Conservation (phyloP, 192 early-diverging fungal species). For the Backusella tarrabulga region DNA sequence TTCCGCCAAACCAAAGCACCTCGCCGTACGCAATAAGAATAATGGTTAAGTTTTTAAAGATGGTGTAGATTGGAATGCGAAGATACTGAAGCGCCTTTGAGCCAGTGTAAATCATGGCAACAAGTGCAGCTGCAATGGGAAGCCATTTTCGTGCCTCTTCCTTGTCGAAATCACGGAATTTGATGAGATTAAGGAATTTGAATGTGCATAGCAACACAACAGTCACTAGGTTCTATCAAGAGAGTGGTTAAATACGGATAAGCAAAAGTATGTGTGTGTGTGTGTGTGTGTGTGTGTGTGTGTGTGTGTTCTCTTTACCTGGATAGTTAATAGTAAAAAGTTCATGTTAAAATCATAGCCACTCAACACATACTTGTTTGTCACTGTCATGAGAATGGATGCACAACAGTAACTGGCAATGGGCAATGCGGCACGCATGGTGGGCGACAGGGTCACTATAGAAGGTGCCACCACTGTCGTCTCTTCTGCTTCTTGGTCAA, state of each 20-base stretch:
- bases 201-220: constrained; percentile 55
- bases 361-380: constrained; percentile 84
- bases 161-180: constrained; percentile 63
- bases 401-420: constrained; percentile 86
- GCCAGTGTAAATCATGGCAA: constrained; percentile 96
- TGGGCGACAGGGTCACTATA: constrained; percentile 25
- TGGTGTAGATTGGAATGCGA: constrained; percentile 91
- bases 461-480: constrained; percentile 17
- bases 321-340: constrained; percentile 76
- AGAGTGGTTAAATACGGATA: constrained; percentile 8
- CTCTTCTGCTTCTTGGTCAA: constrained; percentile 8
- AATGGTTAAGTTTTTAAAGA: constrained; percentile 99
- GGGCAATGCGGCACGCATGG: constrained; percentile 53
- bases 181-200: constrained; percentile 53
- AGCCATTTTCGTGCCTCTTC: constrained; percentile 74
- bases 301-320: constrained; percentile 36
- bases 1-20: constrained; percentile 73
- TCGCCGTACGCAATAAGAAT: constrained; percentile 95
- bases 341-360: constrained; percentile 81
- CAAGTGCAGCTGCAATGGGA: constrained; percentile 78
- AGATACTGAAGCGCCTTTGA: constrained; percentile 91
- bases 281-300: not conserved
- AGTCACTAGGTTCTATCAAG: constrained; percentile 55
- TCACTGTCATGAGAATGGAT: constrained; percentile 89
- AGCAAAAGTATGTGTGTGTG: not conserved